These are phyloP conservation scores for Annulohypoxylon moriforme DNA, from an alignment of 495 filamentous ascomycete genomes.

Conservation along the genomic window DNA sequence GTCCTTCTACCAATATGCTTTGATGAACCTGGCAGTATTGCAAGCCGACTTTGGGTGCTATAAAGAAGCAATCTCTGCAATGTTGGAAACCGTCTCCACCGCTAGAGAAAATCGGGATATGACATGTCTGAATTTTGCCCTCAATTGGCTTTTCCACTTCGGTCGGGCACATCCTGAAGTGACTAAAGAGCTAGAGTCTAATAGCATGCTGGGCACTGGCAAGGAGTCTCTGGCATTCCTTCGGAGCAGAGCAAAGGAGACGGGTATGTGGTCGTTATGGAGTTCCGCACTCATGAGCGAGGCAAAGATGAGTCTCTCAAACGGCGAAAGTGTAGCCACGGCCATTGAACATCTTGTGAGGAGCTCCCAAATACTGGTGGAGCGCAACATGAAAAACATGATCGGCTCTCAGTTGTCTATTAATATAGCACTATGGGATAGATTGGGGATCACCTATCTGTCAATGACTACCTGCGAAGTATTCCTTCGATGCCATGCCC, in stretches of 20 bases:
- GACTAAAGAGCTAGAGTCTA: conserved; percentile 74
- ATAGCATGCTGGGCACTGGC: conserved; percentile 79
- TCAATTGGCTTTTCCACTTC: conserved; percentile 98
- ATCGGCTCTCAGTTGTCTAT: conserved; percentile 79
- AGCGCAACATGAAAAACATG: conserved; percentile 76
- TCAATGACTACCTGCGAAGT: conserved; percentile 77
- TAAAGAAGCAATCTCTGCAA: conserved; percentile 88
- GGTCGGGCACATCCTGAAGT: conserved; percentile 83
- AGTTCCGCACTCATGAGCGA: conserved; percentile 88
- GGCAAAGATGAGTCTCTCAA: conserved; percentile 76
- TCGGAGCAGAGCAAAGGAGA: conserved; percentile 88
- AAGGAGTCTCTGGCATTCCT: conserved; percentile 86
- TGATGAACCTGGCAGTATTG: conserved; percentile 92
- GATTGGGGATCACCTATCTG: conserved; percentile 76
- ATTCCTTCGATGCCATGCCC: conserved; percentile 78
- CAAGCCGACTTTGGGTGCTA: conserved; percentile 96
- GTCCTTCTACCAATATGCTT: conserved; percentile 92
- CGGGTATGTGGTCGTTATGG: conserved; percentile 86
- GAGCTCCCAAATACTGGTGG: conserved; percentile 83
- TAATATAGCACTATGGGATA: conserved; percentile 76
- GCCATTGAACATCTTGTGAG: conserved; percentile 83
- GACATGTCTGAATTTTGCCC: conserved; percentile 91
- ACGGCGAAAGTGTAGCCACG: conserved; percentile 83
- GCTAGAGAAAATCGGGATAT: conserved; percentile 93
- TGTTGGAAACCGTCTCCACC: conserved; percentile 91